Evolutionary conservation across 1,284 basidiomycete species (phyloP).

Genomic region (Clitocybe nebularis): DNA sequence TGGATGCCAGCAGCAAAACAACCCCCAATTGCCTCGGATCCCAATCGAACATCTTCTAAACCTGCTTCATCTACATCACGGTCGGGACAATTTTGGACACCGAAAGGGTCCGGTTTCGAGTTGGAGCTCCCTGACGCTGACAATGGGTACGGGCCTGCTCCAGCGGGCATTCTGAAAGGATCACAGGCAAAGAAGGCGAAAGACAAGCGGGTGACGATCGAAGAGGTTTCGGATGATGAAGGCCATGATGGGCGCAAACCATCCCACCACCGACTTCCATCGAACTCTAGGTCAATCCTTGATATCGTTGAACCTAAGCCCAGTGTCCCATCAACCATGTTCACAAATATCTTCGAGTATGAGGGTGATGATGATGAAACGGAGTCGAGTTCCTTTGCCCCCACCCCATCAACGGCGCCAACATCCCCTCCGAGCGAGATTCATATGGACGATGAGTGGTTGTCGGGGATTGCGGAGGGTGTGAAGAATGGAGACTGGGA

Average conservation of each 20-base stretch:
- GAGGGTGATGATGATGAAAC: conserved; percentile 22
- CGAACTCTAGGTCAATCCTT: conserved; percentile 31
- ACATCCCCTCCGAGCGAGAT: conserved; percentile 20
- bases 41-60: conserved; percentile 26
- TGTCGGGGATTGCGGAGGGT: conserved; percentile 13
- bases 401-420: conserved; percentile 22
- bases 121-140: conserved; percentile 9
- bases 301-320: conserved; percentile 34
- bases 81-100: no score
- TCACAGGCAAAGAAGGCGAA: conserved; percentile 21
- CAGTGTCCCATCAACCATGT: conserved; percentile 32
- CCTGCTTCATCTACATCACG: conserved; percentile 22
- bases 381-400: conserved; percentile 14
- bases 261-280: conserved; percentile 27
- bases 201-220: conserved; percentile 37
- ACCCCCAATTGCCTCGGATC: no score
- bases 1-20: no score
- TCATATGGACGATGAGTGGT: conserved; percentile 18
- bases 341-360: conserved; percentile 32
- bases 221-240: conserved; percentile 46
- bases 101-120: conserved; percentile 11
- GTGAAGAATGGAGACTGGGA: conserved; percentile 16
- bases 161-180: conserved; percentile 23
- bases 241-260: conserved; percentile 23
- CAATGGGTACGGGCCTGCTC: conserved; percentile 6